These are phyloP conservation scores for Tribonema minus DNA, from an alignment of 108 stramenopile species.

Conservation along the genomic window DNA sequence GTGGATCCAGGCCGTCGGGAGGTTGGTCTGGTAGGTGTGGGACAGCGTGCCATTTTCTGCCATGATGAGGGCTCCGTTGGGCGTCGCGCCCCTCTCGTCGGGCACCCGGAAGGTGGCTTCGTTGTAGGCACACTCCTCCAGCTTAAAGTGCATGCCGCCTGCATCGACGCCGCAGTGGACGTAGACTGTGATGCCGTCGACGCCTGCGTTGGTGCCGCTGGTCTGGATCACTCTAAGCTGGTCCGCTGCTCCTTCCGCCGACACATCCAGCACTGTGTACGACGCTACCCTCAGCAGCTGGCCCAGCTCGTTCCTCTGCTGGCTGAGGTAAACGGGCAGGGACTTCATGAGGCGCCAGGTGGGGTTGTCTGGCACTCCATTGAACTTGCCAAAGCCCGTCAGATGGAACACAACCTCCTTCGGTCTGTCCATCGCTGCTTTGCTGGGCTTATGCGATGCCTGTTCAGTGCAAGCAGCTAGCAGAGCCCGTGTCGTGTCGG, in stretches of 20 bases:
- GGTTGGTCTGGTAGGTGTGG: conserved; percentile 25
- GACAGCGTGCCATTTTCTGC: neutral
- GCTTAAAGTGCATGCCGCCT: conserved; percentile 3
- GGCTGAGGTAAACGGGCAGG: neutral
- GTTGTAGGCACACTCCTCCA: conserved; percentile 85
- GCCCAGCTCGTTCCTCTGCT: neutral
- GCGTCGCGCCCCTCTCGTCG: conserved; percentile 72
- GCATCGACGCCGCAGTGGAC: conserved; percentile 42
- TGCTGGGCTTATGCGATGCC: too few relatives aligned
- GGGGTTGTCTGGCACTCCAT: conserved; percentile 46
- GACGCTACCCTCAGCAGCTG: conserved; percentile 14
- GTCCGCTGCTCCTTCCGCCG: conserved; percentile 15
- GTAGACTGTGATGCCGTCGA: conserved; percentile 7
- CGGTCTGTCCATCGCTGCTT: too few relatives aligned
- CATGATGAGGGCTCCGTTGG: conserved; percentile 56
- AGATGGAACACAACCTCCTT: conserved; percentile 29
- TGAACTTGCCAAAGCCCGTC: conserved; percentile 49
- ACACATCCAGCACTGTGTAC: conserved; percentile 32
- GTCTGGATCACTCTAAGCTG: conserved; percentile 15
- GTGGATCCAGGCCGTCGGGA: conserved; percentile 1
- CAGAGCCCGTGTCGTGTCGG: too few relatives aligned
- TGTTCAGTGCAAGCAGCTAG: too few relatives aligned
- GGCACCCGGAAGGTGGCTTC: conserved; percentile 83
- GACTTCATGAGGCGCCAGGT: conserved; percentile 14
- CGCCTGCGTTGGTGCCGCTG: neutral